Percentiles rank a stretch among this genome's conserved stretches.
These are phyloP conservation scores for Penicillium sclerotigenum DNA, from an alignment of 2,329 filamentous ascomycete species.

Conservation along the genomic window DNA sequence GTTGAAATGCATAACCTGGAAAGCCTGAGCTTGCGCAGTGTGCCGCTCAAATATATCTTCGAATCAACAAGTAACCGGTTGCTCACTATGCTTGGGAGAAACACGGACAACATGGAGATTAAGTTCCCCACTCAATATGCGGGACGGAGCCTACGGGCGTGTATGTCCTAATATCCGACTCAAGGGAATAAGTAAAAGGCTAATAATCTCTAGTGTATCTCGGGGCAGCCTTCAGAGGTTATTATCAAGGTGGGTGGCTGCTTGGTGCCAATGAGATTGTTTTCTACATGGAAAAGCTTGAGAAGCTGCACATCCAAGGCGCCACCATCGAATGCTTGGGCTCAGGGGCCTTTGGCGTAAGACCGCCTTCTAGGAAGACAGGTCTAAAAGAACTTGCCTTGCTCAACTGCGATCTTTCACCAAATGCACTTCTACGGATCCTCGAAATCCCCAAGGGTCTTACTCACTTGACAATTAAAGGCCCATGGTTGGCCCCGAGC, in stretches of 20 bases:
- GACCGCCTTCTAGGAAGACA: background rate
- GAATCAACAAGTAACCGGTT: background rate
- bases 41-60: background rate
- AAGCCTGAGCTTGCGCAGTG: background rate
- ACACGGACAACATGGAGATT: background rate
- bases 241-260: background rate
- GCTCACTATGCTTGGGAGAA: background rate
- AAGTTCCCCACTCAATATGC: background rate
- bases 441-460: background rate
- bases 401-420: background rate
- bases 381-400: background rate
- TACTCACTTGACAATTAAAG: background rate
- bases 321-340: background rate
- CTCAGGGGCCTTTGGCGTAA: background rate
- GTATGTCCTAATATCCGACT: background rate
- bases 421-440: background rate
- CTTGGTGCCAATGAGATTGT: background rate
- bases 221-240: background rate
- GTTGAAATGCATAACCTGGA: background rate
- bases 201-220: background rate
- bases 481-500: background rate
- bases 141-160: background rate
- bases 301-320: background rate
- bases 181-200: background rate
- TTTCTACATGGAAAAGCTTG: background rate